phyloP scores from a whole-genome alignment of 2,329 filamentous ascomycete genomes.

The Tolypocladium album region DNA sequence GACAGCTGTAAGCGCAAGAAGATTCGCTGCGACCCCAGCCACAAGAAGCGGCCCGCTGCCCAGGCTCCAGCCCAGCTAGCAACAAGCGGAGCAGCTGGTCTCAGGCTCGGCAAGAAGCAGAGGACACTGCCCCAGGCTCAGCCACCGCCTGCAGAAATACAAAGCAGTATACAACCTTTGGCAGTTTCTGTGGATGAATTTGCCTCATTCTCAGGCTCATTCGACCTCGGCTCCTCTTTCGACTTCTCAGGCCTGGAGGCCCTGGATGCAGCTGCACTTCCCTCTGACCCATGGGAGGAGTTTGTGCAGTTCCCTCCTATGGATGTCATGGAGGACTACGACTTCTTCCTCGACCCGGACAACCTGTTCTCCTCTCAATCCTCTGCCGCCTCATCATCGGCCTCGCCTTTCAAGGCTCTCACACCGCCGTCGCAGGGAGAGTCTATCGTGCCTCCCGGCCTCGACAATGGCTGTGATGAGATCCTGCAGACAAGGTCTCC shows the following conservation, averaged over 20 bases:
- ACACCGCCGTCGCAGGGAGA: slow-evolving; percentile 15
- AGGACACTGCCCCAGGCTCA: slow-evolving; percentile 12
- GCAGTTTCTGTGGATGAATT: not conserved
- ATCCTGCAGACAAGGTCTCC: slow-evolving; percentile 1
- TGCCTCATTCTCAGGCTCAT: slow-evolving; percentile 1
- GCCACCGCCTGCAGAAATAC: slow-evolving; percentile 12
- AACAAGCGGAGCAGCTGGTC: slow-evolving; percentile 5
- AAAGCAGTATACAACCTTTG: slow-evolving; percentile 1
- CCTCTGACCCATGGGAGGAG: slow-evolving; percentile 30
- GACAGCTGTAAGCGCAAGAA: slow-evolving; percentile 53
- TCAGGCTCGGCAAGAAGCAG: slow-evolving; percentile 31
- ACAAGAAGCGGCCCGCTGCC: slow-evolving; percentile 35
- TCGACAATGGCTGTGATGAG: slow-evolving; percentile 2
- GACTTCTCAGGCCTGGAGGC: slow-evolving; percentile 11
- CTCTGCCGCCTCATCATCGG: slow-evolving; percentile 14
- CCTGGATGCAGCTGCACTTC: slow-evolving; percentile 4
- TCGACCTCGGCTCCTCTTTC: slow-evolving; percentile 10
- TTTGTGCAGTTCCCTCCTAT: slow-evolving; percentile 32
- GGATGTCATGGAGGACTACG: slow-evolving; percentile 26
- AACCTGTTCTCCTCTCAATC: slow-evolving; percentile 29
- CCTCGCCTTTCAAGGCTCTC: slow-evolving; percentile 12
- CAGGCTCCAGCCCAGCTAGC: slow-evolving; percentile 16
- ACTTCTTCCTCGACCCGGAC: slow-evolving; percentile 34
- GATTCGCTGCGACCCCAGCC: slow-evolving; percentile 50
- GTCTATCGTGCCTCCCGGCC: slow-evolving; percentile 3